A percentile compares a stretch with the other conserved stretches of the same genome.
phyloP scores from a whole-genome alignment of 257 asterid species.

The Plantago elongata region DNA sequence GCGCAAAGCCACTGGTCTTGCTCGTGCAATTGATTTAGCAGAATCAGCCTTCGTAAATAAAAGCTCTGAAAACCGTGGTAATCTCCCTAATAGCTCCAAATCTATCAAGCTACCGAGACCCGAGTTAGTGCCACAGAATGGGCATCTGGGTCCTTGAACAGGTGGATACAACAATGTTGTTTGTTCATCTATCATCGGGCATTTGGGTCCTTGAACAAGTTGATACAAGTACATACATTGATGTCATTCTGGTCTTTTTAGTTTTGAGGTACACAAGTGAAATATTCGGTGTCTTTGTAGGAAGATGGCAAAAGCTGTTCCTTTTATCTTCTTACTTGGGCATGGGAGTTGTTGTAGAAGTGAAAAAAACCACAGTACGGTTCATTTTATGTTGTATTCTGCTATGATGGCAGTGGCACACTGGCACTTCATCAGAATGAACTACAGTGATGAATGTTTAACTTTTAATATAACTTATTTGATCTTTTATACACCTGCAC shows the following conservation, averaged over 20 bases:
- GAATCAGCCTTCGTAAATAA: conserved; percentile 58
- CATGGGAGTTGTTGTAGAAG: neutral
- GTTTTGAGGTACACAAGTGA: neutral
- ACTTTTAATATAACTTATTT: neutral
- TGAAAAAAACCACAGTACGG: neutral
- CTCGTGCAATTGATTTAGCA: conserved; percentile 78
- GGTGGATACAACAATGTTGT: neutral
- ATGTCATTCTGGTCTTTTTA: neutral
- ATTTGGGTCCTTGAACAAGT: conserved; percentile 18
- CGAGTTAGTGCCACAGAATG: conserved; percentile 19
- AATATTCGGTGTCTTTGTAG: neutral
- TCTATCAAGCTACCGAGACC: conserved; percentile 11
- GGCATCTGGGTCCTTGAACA: conserved; percentile 21
- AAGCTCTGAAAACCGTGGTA: conserved; percentile 7
- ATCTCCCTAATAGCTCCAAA: neutral
- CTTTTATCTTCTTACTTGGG: neutral
- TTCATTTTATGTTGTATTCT: neutral
- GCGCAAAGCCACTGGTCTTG: conserved; percentile 65
- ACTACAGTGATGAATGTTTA: neutral
- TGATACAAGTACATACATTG: neutral
- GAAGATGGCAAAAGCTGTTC: neutral
- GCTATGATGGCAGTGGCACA: neutral
- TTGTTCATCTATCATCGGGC: conserved; percentile 10
- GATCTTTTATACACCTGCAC: neutral
- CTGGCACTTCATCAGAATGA: neutral